A percentile compares a stretch with the other conserved stretches of the same genome.
Evolutionary conservation across 352 stramenopile species (phyloP).

Genomic region (Peronospora destructor): DNA sequence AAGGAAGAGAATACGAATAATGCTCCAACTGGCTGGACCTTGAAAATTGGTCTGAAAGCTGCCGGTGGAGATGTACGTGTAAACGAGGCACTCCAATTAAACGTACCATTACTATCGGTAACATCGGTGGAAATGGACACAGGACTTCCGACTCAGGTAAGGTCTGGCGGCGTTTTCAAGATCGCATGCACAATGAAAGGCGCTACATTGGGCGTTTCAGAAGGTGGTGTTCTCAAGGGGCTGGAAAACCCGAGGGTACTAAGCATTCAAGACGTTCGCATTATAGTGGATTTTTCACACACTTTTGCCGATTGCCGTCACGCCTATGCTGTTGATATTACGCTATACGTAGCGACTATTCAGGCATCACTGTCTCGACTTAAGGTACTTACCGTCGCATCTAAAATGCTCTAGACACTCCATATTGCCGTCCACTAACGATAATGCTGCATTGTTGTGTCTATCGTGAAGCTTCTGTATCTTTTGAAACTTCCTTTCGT

Average conservation of each 20-base stretch:
- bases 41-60: slow-evolving; percentile 24
- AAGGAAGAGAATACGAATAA: background rate
- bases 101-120: slow-evolving; percentile 18
- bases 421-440: slow-evolving; percentile 2
- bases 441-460: slow-evolving; percentile 7
- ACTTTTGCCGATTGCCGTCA: slow-evolving; percentile 12
- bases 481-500: slow-evolving; percentile 31
- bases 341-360: slow-evolving; percentile 18
- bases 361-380: slow-evolving; percentile 25
- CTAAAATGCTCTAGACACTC: background rate
- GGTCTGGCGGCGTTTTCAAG: slow-evolving; percentile 14
- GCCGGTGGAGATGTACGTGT: slow-evolving; percentile 21
- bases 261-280: slow-evolving; percentile 8
- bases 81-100: slow-evolving; percentile 28
- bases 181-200: slow-evolving; percentile 16
- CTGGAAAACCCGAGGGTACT: slow-evolving; percentile 19
- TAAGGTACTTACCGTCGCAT: slow-evolving; percentile 22
- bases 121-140: slow-evolving; percentile 16
- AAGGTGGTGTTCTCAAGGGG: slow-evolving; percentile 16
- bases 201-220: slow-evolving; percentile 11
- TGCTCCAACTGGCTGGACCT: slow-evolving; percentile 22
- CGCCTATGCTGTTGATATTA: slow-evolving; percentile 16
- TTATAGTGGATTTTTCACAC: slow-evolving; percentile 22
- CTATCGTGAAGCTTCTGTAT: slow-evolving; percentile 33
- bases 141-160: slow-evolving; percentile 2